Conservation (phyloP, 768 basidiomycete species). For the Suillus alpinus region DNA sequence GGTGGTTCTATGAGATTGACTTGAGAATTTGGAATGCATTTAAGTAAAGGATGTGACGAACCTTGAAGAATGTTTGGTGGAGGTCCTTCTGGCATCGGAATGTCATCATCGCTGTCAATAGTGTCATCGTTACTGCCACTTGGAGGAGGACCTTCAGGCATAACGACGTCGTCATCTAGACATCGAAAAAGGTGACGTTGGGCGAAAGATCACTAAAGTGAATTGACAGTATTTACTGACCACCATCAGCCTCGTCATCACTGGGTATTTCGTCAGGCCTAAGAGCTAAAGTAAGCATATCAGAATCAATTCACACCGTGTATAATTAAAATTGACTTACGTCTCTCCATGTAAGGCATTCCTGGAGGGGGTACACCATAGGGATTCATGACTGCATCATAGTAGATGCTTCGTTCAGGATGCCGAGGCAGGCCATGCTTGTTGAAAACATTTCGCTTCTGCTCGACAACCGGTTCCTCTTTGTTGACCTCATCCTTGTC, state of each 20-base stretch:
- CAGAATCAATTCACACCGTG: not conserved
- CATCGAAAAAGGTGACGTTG: slow-evolving; percentile 9
- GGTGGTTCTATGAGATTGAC: slow-evolving; percentile 11
- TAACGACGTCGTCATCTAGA: slow-evolving; percentile 58
- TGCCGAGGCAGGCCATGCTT: slow-evolving; percentile 83
- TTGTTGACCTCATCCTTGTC: slow-evolving; percentile 41
- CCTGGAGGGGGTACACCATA: slow-evolving; percentile 93
- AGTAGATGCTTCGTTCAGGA: slow-evolving; percentile 91
- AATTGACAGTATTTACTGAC: slow-evolving; percentile 14
- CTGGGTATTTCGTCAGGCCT: slow-evolving; percentile 61
- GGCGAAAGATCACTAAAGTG: slow-evolving; percentile 2
- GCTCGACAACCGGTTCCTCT: slow-evolving; percentile 35
- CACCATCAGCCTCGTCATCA: slow-evolving; percentile 56
- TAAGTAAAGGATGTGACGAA: slow-evolving; percentile 11
- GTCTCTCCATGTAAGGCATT: slow-evolving; percentile 90
- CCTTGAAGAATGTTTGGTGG: slow-evolving; percentile 41
- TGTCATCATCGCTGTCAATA: slow-evolving; percentile 74
- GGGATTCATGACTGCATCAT: slow-evolving; percentile 91
- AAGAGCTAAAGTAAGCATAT: slow-evolving; percentile 42
- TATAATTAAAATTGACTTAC: slow-evolving; percentile 45
- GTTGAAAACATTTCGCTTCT: slow-evolving; percentile 70
- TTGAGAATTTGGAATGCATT: not conserved
- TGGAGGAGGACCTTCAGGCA: slow-evolving; percentile 64
- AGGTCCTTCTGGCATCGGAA: slow-evolving; percentile 84
- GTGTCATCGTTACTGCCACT: slow-evolving; percentile 36